Evolutionary conservation across 306 rosid genomes (phyloP).

Genomic region (Rosa persica): DNA sequence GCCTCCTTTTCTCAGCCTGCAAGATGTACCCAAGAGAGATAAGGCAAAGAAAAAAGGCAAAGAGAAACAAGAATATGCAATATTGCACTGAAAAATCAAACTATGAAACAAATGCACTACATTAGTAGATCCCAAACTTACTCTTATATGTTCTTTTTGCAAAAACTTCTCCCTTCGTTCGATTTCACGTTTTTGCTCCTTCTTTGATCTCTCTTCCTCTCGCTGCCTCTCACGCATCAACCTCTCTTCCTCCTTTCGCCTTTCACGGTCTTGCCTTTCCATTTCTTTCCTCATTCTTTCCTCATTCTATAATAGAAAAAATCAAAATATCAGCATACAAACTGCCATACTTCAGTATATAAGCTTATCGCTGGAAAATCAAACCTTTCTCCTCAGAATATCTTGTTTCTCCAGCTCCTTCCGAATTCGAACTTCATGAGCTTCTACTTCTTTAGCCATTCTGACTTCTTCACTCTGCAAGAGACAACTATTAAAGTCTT

Average conservation of each 20-base stretch:
- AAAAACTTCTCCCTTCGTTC: constrained; percentile 90
- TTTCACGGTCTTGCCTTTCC: constrained; percentile 92
- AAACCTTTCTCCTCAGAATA: constrained; percentile 83
- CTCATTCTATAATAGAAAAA: constrained; percentile 56
- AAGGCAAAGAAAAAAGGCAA: constrained; percentile 4
- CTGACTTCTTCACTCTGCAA: constrained; percentile 76
- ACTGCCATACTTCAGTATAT: constrained; percentile 5
- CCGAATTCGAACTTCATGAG: constrained; percentile 72
- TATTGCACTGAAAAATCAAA: constrained; percentile 22
- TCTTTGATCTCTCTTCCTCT: constrained; percentile 84
- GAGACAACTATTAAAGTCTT: constrained; percentile 24
- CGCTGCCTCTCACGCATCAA: constrained; percentile 85
- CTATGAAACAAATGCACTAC: constrained; percentile 16
- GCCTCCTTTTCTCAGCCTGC: constrained; percentile 88
- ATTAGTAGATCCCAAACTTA: constrained; percentile 38
- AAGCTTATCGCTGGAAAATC: constrained; percentile 1
- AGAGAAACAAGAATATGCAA: not conserved
- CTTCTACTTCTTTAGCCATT: constrained; percentile 75
- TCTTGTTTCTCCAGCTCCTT: constrained; percentile 97
- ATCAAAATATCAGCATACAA: constrained; percentile 22
- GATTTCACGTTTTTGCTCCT: constrained; percentile 83
- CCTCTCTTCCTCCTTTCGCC: constrained; percentile 95
- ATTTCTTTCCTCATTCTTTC: constrained; percentile 82
- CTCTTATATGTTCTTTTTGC: constrained; percentile 74
- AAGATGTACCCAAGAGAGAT: constrained; percentile 22